Base-by-base conservation (phyloP, 1,284 basidiomycete species). In the Apiotrichum laibachii region DNA sequence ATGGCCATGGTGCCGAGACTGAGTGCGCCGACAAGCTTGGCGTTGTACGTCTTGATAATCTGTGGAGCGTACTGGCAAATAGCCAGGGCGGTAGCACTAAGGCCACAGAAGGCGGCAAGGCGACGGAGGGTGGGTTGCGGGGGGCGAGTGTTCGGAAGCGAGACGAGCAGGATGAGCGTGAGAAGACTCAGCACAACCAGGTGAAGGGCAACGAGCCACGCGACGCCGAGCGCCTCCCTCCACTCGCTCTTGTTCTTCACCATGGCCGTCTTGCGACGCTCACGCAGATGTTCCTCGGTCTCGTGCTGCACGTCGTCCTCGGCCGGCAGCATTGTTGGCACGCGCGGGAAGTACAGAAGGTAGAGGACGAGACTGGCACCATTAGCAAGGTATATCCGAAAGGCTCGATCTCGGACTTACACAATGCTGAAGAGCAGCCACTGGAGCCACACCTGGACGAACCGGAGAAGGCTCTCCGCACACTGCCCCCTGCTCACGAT, bases 1-100 rank as follows among this genome's bases (percentile, higher is more conserved):
- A 99, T 88, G 48, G 65, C 54, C 95, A 99, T 97, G 85, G 92
- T 96, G 2, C 87, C 88, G 64, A 98, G 89, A 67, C 88, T 93
- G 22, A 98, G 81, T 1, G 92, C 92, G 12, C 93, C 94, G 10
- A 98, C 94, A 9, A 94, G 83, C 68, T 87, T 87, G 42, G 84
- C 80, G 9, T 80, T 79, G 67, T 88, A 92, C 1, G 94, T 98
- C 66, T 88, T 86, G 26, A 84, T 68, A 43, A 98, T 83, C 75
- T 98, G 94, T 0, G 93, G 94, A 0, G 87, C 82, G 70, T 96
- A 97, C 76, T 98, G 93, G 21, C 88, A 80, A 1, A 85, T 84
- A 0, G 93, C 88, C 4, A 95, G 84, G 0, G 86, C 22, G 1
- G 89, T 88, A 4, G 89, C 89, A 0, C 86, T 84, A n/a, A 95